A percentile compares a stretch with the other conserved stretches of the same genome.
Conservation (phyloP, 257 asterid genomes). For the Anisodus tanguticus region DNA sequence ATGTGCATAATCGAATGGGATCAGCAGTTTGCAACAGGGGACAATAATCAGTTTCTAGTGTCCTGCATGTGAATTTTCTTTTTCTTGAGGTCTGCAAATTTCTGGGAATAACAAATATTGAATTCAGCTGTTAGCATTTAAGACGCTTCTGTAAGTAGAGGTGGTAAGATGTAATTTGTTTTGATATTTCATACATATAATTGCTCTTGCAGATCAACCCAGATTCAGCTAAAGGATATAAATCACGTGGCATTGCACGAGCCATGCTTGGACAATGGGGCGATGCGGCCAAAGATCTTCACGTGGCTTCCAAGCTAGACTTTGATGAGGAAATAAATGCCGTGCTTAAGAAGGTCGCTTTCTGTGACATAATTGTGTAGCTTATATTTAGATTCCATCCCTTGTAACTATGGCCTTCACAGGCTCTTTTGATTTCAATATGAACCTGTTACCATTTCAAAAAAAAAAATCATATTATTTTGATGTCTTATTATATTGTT, state of each 20-base stretch:
- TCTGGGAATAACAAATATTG: background rate
- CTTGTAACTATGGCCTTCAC: too few species aligned
- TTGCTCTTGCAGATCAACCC: constrained; percentile 72
- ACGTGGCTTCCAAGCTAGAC: constrained; percentile 88
- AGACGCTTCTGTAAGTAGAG: background rate
- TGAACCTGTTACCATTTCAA: too few species aligned
- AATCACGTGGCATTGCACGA: constrained; percentile 90
- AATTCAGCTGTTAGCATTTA: background rate
- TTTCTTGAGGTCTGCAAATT: background rate
- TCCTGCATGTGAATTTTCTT: background rate
- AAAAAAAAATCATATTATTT: background rate
- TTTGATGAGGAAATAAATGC: constrained; percentile 90
- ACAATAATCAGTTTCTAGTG: background rate
- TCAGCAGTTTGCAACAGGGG: background rate
- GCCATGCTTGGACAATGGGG: constrained; percentile 95
- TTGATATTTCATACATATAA: background rate
- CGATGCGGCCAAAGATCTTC: constrained; percentile 94
- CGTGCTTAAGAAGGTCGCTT: constrained; percentile 81
- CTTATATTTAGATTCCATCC: too few species aligned
- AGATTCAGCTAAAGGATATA: constrained; percentile 98
- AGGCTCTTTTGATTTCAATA: too few species aligned
- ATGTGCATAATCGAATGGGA: background rate
- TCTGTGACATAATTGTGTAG: background rate
- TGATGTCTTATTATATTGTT: background rate
- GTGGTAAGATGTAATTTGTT: background rate